These are phyloP conservation scores for Aspergillus novofumigatus DNA, from an alignment of 2,329 filamentous ascomycete species.

Conservation along the genomic window DNA sequence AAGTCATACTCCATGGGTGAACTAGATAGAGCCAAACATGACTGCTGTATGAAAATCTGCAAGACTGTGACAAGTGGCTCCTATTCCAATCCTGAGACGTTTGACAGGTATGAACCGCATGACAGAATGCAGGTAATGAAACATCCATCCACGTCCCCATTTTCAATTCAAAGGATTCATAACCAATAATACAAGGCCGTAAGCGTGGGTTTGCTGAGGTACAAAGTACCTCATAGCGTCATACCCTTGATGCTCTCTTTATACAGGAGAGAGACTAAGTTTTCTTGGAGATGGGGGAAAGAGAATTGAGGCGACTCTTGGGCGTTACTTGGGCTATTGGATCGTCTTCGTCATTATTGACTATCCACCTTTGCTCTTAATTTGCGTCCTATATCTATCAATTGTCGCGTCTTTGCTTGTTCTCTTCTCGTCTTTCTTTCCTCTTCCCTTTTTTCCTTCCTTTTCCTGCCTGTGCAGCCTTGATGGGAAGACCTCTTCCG, in stretches of 20 bases:
- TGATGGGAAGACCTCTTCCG: neutral
- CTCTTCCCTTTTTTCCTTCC: neutral
- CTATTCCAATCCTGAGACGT: neutral
- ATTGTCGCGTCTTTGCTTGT: neutral
- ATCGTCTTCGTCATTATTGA: conserved; percentile 3
- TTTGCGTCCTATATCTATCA: neutral
- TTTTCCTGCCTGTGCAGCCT: neutral
- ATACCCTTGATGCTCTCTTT: neutral
- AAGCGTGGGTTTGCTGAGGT: neutral
- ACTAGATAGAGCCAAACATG: neutral
- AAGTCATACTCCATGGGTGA: neutral
- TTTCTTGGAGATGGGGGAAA: neutral
- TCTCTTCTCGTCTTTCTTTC: neutral
- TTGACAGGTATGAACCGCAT: neutral
- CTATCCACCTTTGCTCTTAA: conserved; percentile 3
- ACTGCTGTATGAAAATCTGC: neutral
- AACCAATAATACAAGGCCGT: neutral
- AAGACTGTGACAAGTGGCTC: neutral
- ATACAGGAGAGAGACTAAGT: neutral
- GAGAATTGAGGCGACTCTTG: conserved; percentile 1
- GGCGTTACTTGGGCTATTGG: conserved; percentile 18
- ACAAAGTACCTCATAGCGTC: neutral
- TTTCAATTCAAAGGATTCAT: too few relatives aligned
- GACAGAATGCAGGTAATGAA: too few relatives aligned
- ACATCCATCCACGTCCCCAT: neutral